Base-by-base conservation (phyloP, 2,329 filamentous ascomycete genomes). In the Gyromitra esculenta region DNA sequence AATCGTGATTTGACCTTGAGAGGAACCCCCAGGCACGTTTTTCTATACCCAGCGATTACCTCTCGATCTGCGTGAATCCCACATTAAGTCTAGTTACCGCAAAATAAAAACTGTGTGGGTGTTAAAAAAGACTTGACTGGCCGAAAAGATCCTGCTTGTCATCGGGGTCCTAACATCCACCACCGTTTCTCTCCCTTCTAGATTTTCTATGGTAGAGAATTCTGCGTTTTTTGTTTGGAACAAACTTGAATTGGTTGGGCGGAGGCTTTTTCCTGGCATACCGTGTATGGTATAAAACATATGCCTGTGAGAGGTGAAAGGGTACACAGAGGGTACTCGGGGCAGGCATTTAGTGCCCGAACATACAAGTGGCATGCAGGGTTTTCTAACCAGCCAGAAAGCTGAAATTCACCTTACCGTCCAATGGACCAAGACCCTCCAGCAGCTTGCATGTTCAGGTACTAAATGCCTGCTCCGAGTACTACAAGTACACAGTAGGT, bases 41-140 rank as follows among this genome's bases (percentile, higher is more conserved):
- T 31, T 35, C 18, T 9, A 25, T 21, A 41, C 25, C 37, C 59
- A 52, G 59, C 56, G 37, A 57, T 71, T 56, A 71, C 48, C 43
- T 48, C 56, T 48, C 57, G 7, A 54, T 52, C 68, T 71, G 45
- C 56, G 56, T 45, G 41, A 15, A 45, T 37, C 31, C 13, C 5
- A 35, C 25, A 56, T 56, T 11, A 56, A 21, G 25, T 18, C 54
- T 39, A 31, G 25, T 31, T 31, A 57, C 54, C 11, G 54, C 15
- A 57, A n/a, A 37, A 13, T 7, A 57, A 25, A 37, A 56, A n/a
- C 31, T 37, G 54, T 25, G 50, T 21, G 13, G 25, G 54, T 31
- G 50, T 9, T 54, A 8, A 13, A 8, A 13, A 54, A 25, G 21
- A 25, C 6, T 9, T 54, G 11, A 54, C 50, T 54, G 21, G 50